Evolutionary conservation across 192 early-diverging fungal species (phyloP), one percentile per base, ranked within the genome.

Genomic region (Coemansia sp.): DNA sequence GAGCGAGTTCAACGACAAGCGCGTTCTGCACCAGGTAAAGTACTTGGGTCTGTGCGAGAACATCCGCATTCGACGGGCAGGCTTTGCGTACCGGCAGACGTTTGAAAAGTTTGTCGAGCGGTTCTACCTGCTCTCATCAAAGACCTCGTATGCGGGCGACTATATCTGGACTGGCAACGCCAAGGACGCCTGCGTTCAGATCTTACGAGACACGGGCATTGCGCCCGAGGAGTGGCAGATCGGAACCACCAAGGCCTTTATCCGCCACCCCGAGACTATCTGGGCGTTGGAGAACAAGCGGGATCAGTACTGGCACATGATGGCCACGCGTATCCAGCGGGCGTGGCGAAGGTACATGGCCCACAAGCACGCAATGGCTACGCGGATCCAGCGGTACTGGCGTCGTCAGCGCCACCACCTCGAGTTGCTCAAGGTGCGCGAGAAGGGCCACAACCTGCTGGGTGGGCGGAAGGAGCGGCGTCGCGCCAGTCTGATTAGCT

Each of bases 31-130:
- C 82, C 96, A 98, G 84, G 90, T 98, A 59, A 95, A 95, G 52
- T 99, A 99, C 70, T 84, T 99, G 25, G 96, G 96, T 66, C 73
- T 98, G 66, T 92, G 93, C 72, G 96, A 99, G 68, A 99, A 98
- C 80, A 97, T 99, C 76, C 91, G 94, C 66, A 94, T 99, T 33
- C 85, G 95, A 28, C 88, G 97, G n/a, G 96, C 97, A 0, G 97
- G 97, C 31, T 99, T 96, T 79, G 97, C 94, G 52, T 98, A 96
- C 75, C 86, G 93, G 31, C 91, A 95, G 82, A 93, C 92, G 5
- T 97, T 94, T 75, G 93, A 95, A 56, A 96, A 96, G 61, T 86
- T 85, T 80, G 78, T 87, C 20, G 85, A 89, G 71, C 84, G 88
- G 21, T 93, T 93, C 69, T 93, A 91, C 73, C 60, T 93, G 59